phyloP scores from a whole-genome alignment of 495 filamentous ascomycete species.

The Hypoxylon lenormandii region DNA sequence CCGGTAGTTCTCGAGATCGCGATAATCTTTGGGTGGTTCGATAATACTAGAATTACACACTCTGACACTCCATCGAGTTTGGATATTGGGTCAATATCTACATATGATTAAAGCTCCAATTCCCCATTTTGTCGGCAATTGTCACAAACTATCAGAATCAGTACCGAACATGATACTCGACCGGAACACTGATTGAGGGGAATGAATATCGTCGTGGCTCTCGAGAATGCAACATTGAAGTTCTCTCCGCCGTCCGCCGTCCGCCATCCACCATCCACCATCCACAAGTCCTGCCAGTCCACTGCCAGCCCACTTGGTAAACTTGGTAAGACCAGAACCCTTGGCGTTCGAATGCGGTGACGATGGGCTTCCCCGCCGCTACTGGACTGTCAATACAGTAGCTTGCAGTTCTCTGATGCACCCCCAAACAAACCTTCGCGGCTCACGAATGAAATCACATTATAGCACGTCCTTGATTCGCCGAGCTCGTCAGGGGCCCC shows the following conservation, averaged over 20 bases:
- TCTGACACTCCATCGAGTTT: not conserved
- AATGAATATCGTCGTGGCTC: conserved; percentile 4
- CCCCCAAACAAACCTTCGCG: conserved; percentile 42
- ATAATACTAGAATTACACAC: conserved; percentile 2
- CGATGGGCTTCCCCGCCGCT: conserved; percentile 35
- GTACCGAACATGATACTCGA: conserved; percentile 26
- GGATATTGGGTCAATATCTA: conserved; percentile 31
- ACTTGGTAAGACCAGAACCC: conserved; percentile 12
- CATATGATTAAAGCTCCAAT: conserved; percentile 12
- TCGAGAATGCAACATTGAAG: conserved; percentile 26
- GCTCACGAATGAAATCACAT: conserved; percentile 46
- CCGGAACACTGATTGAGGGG: conserved; percentile 17
- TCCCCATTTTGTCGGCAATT: conserved; percentile 32
- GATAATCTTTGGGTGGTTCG: conserved; percentile 15
- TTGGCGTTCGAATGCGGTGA: conserved; percentile 42
- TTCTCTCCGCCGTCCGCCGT: conserved; percentile 7
- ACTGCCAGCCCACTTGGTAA: not conserved
- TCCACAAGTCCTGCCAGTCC: too few relatives aligned
- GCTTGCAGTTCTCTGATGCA: conserved; percentile 6
- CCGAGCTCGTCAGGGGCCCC: conserved; percentile 23
- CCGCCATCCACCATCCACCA: too few relatives aligned
- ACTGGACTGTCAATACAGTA: conserved; percentile 21
- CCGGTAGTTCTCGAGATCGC: conserved; percentile 15
- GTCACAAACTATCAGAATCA: conserved; percentile 3
- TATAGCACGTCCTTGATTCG: conserved; percentile 41